Evolutionary conservation across 1,284 basidiomycete species (phyloP).

Genomic region (Austropuccinia psidii): DNA sequence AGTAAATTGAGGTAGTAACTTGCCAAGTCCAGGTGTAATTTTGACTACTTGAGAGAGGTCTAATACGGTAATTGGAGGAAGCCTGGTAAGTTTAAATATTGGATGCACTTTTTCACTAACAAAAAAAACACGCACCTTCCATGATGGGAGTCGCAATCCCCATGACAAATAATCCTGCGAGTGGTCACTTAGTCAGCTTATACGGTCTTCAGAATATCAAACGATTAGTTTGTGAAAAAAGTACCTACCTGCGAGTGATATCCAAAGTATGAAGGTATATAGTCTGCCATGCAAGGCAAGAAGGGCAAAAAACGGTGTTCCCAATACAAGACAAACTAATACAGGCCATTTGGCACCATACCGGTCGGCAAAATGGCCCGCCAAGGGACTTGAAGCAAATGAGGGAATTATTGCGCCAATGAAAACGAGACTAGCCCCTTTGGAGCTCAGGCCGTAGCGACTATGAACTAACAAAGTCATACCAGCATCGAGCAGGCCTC

Average conservation of each 20-base stretch:
- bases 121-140: conserved; percentile 19
- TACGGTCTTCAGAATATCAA: no score
- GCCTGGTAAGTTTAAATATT: background rate
- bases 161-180: conserved; percentile 18
- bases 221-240: background rate
- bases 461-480: background rate
- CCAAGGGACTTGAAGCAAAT: conserved; percentile 13
- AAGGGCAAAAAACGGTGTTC: conserved; percentile 11
- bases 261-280: conserved; percentile 19
- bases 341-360: conserved; percentile 9
- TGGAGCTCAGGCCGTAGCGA: conserved; percentile 4
- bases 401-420: conserved; percentile 14
- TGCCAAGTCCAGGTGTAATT: conserved; percentile 13
- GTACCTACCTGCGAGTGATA: conserved; percentile 1
- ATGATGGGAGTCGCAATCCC: conserved; percentile 12
- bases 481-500: conserved; percentile 19
- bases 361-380: conserved; percentile 13
- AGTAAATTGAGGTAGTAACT: background rate
- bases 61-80: background rate
- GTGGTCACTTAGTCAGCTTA: no score
- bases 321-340: background rate
- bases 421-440: conserved; percentile 12
- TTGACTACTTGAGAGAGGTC: conserved; percentile 29
- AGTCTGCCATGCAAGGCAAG: conserved; percentile 8
- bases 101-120: background rate